Evolutionary conservation across 257 asterid species (phyloP).

Genomic region (Eustoma russellianum): DNA sequence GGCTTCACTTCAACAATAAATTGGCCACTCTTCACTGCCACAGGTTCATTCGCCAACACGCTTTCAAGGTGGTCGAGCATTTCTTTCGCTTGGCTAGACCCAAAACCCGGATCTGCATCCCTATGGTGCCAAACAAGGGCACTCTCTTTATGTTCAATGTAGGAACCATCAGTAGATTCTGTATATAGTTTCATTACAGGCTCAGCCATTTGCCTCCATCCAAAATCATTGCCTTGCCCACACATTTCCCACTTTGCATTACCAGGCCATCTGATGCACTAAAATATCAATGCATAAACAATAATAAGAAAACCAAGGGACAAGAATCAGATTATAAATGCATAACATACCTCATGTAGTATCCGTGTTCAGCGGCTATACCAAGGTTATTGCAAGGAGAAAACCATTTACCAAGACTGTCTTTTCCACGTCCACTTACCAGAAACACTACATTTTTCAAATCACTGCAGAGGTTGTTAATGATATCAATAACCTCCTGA

Average conservation of each 20-base stretch:
- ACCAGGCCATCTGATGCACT: conserved; percentile 23
- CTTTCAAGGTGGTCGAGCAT: conserved; percentile 45
- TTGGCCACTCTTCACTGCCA: conserved; percentile 42
- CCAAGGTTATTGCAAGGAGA: conserved; percentile 38
- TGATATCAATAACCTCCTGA: conserved; percentile 25
- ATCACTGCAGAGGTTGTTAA: conserved; percentile 28
- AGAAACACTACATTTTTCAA: conserved; percentile 29
- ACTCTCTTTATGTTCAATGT: conserved; percentile 36
- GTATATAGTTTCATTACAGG: conserved; percentile 41
- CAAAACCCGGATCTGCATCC: conserved; percentile 44
- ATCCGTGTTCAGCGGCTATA: conserved; percentile 49
- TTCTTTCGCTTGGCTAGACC: conserved; percentile 46
- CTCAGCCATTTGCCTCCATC: conserved; percentile 41
- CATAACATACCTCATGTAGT: conserved; percentile 24
- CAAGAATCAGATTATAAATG: background rate
- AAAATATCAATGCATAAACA: background rate
- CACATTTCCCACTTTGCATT: conserved; percentile 31
- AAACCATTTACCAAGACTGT: conserved; percentile 38
- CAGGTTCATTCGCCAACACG: conserved; percentile 45
- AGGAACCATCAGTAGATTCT: conserved; percentile 46
- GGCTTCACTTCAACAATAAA: conserved; percentile 50
- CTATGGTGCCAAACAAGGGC: conserved; percentile 44
- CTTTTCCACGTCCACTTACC: conserved; percentile 44
- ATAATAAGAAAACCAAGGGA: background rate
- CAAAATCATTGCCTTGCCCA: conserved; percentile 32